Conservation (phyloP, 768 basidiomycete species). For the Leccinum longicurvipes region DNA sequence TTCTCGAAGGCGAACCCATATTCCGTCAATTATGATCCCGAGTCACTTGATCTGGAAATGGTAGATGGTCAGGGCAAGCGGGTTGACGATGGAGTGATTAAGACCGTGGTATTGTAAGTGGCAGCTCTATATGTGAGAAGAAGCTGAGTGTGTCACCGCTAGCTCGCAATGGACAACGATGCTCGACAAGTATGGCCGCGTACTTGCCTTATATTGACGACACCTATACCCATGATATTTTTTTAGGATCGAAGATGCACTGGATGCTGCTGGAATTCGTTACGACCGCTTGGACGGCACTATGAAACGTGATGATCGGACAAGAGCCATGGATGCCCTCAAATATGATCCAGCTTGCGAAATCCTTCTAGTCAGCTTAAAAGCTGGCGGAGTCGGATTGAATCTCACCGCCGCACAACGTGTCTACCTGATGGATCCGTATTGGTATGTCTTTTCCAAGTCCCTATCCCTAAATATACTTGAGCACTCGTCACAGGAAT, state of each 20-base stretch:
- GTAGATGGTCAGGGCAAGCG: constrained; percentile 71
- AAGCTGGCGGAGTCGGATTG: constrained; percentile 95
- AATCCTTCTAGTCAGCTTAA: constrained; percentile 91
- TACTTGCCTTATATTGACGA: neutral
- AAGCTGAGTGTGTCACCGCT: constrained; percentile 12
- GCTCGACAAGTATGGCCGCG: constrained; percentile 74
- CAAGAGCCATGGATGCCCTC: constrained; percentile 86
- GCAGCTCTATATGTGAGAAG: constrained; percentile 11
- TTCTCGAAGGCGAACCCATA: constrained; percentile 84
- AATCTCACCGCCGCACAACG: constrained; percentile 93
- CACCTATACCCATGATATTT: neutral
- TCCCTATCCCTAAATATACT: neutral
- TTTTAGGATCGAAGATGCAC: constrained; percentile 79
- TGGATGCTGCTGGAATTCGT: constrained; percentile 76
- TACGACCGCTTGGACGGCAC: constrained; percentile 95
- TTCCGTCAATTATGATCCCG: constrained; percentile 83
- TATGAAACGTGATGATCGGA: constrained; percentile 95
- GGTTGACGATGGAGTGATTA: constrained; percentile 67
- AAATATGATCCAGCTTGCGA: constrained; percentile 89
- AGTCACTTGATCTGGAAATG: constrained; percentile 69
- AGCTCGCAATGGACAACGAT: constrained; percentile 95
- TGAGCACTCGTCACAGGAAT: constrained; percentile 56
- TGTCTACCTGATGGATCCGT: constrained; percentile 96
- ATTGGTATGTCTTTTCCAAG: constrained; percentile 56
- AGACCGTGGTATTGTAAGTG: constrained; percentile 95